A percentile compares a stretch with the other conserved stretches of the same genome.
Conservation (phyloP, 352 stramenopile genomes). For the Thraustochytrium sp. region DNA sequence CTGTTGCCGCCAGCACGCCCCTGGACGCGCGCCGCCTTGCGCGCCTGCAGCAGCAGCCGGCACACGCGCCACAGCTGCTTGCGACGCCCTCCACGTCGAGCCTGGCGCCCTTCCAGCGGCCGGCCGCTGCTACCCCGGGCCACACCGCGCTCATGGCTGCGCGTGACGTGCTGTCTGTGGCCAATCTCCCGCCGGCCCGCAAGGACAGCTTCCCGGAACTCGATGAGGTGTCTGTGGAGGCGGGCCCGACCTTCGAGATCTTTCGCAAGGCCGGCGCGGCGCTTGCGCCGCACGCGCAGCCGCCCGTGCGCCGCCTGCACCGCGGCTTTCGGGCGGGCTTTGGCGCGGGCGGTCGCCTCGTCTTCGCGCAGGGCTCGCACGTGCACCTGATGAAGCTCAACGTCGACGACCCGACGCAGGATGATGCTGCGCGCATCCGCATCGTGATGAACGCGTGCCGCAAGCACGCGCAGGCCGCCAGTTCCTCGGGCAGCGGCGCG, state of each 20-base stretch:
- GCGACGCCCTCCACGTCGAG: too few relatives aligned
- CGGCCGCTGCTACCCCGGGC: too few relatives aligned
- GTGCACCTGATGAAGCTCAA: constrained; percentile 11
- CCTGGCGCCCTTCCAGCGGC: too few relatives aligned
- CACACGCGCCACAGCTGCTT: neutral
- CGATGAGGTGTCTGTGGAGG: neutral
- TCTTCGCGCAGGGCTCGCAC: neutral
- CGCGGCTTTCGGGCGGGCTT: constrained; percentile 1
- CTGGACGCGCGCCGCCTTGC: neutral
- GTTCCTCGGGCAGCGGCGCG: too few relatives aligned
- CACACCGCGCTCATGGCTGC: too few relatives aligned
- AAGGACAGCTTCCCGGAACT: neutral
- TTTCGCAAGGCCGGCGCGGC: neutral
- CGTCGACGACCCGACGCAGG: neutral
- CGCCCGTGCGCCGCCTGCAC: neutral
- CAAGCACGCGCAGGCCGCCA: too few relatives aligned
- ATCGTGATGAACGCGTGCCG: neutral
- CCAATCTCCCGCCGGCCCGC: too few relatives aligned
- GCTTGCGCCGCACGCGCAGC: neutral
- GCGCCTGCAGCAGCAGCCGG: neutral
- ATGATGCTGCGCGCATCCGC: neutral
- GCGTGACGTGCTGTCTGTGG: too few relatives aligned
- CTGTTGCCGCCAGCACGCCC: neutral
- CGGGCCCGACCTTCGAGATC: neutral
- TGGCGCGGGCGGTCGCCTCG: neutral